Base-by-base conservation (phyloP, 1,284 basidiomycete species). In the Sutorius eximius region DNA sequence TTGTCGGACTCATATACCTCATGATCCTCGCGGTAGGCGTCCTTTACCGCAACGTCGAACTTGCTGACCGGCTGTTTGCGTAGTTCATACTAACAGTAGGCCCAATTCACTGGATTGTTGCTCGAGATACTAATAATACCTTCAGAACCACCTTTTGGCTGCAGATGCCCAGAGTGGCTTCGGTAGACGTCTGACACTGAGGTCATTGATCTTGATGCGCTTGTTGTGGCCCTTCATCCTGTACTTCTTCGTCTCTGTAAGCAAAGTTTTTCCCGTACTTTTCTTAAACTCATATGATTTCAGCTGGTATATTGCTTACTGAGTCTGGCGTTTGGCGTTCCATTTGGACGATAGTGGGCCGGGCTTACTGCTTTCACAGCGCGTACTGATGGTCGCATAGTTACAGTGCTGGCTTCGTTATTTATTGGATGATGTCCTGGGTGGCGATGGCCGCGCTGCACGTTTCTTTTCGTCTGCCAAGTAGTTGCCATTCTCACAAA, bases 351-450 rank as follows among this genome's bases (percentile, higher is more conserved):
- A 61, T 79, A 72, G 77, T 79, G 50, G 22, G 72, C 55, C 37
- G 16, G n/a, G 18, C 22, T 47, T 16, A 15, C 50, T 40, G 1
- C 24, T 41, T 36, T 33, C 37, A n/a, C n/a, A 38, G 37, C 20
- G 41, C 15, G 16, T 33, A 24, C 47, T 63, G 32, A 58, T 33
- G 37, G 12, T 24, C 8, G 9, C 13, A 18, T 36, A 62, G 73
- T 33, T 84, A 80, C 54, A 80, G 71, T 29, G 76, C 71, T 0
- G 89, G 88, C 0, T 90, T 91, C 69, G 73, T 91, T 58, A 72
- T 90, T 22, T 89, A 87, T 73, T 91, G 87, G 85, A 86, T 88
- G 80, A 71, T 87, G 57, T 82, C 83, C 53, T 90, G 78, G 78
- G 59, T 81, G 45, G 81, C 75, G 15, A 87, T 87, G 85, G 64